A percentile compares a stretch with the other conserved stretches of the same genome.
phyloP scores from a whole-genome alignment of 352 stramenopile species.

The Phytophthora capsici region DNA sequence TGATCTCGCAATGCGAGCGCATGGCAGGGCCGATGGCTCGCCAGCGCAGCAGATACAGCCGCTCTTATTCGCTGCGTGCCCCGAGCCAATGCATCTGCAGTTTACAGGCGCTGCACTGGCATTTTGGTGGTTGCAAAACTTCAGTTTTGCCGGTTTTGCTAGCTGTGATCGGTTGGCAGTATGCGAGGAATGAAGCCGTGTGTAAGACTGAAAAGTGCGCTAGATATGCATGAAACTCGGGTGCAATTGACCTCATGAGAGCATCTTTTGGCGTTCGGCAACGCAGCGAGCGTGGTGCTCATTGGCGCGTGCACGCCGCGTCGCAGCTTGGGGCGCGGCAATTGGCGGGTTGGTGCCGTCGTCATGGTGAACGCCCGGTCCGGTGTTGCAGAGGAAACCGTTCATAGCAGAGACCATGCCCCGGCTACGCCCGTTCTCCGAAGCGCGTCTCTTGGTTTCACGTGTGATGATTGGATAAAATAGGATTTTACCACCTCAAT shows the following conservation, averaged over 20 bases:
- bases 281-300: neutral
- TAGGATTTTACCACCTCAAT: neutral
- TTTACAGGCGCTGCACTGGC: neutral
- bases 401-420: neutral
- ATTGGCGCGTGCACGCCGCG: conserved; percentile 25
- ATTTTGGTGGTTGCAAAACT: conserved; percentile 10
- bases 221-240: neutral
- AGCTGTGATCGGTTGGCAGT: too few relatives aligned
- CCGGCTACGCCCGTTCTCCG: neutral
- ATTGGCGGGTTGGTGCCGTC: conserved; percentile 9
- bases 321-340: conserved; percentile 9
- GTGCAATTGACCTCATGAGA: neutral
- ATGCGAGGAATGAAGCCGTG: too few relatives aligned
- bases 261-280: neutral
- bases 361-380: conserved; percentile 10
- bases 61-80: conserved; percentile 15
- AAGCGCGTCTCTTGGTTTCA: conserved; percentile 15
- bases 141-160: too few relatives aligned
- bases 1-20: conserved; percentile 1
- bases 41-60: neutral
- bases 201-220: neutral
- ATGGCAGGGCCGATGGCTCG: conserved; percentile 1
- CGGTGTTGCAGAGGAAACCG: conserved; percentile 17
- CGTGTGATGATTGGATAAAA: conserved; percentile 15
- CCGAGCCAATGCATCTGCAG: conserved; percentile 4